These are phyloP conservation scores for Hordeum vulgare DNA, from an alignment of 176 grass and related monocot genomes.

Conservation along the genomic window DNA sequence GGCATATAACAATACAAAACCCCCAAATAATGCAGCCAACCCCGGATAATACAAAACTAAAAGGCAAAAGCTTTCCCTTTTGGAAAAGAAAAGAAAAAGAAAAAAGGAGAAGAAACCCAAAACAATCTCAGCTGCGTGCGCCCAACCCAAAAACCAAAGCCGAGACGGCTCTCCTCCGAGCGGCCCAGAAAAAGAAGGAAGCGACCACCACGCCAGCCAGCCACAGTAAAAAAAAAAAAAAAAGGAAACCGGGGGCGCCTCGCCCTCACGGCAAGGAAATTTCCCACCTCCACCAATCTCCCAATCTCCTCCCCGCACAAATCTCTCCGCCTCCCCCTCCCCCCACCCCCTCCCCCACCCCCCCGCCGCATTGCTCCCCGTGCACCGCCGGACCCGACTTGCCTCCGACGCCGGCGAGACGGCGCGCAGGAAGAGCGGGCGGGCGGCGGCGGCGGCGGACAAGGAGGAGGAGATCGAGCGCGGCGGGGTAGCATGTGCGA, in stretches of 20 bases:
- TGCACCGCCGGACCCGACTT: neutral
- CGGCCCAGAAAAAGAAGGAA: neutral
- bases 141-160: neutral
- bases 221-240: neutral
- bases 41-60: neutral
- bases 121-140: neutral
- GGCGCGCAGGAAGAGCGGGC: neutral
- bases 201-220: neutral
- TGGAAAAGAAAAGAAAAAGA: neutral
- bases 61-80: neutral
- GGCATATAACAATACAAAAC: neutral
- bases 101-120: neutral
- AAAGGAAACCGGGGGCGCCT: neutral
- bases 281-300: constrained; percentile 33
- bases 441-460: constrained; percentile 2
- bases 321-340: constrained; percentile 26
- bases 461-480: too few relatives aligned
- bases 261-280: constrained; percentile 31
- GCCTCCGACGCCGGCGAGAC: constrained; percentile 5
- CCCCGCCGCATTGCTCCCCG: constrained; percentile 35
- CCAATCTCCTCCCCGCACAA: constrained; percentile 26
- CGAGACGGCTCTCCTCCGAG: neutral
- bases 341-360: neutral
- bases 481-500: constrained; percentile 63
- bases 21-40: neutral